These are phyloP conservation scores for Colletotrichum lentis DNA, from an alignment of 2,329 filamentous ascomycete species.

Conservation along the genomic window DNA sequence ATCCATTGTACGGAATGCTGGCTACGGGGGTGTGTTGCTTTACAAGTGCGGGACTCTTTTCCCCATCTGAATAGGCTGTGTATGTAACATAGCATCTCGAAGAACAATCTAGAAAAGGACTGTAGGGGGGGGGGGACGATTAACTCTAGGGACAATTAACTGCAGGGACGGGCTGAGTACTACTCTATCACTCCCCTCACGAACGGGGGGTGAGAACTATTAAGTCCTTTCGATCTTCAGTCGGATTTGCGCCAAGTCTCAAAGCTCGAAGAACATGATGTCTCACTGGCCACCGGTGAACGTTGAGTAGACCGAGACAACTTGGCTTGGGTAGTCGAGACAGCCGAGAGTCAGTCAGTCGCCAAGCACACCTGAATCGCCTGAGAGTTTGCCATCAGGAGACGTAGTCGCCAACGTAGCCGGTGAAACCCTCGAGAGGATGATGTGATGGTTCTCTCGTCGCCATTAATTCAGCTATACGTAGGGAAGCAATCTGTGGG, in stretches of 20 bases:
- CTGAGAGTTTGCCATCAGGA: background rate
- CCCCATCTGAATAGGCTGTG: background rate
- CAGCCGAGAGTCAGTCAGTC: background rate
- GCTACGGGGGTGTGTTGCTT: background rate
- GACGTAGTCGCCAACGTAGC: no score
- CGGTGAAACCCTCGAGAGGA: background rate
- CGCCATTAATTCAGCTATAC: background rate
- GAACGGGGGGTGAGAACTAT: background rate
- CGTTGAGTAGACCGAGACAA: background rate
- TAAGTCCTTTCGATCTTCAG: background rate
- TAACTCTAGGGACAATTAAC: no score
- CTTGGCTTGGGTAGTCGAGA: background rate
- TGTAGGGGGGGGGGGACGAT: no score
- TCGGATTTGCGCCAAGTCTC: no score
- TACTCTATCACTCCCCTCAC: background rate
- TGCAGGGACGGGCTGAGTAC: no score
- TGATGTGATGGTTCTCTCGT: background rate
- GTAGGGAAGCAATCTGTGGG: background rate
- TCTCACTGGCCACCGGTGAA: background rate
- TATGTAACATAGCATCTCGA: background rate
- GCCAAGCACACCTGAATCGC: background rate
- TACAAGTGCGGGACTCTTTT: no score
- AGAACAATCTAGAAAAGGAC: no score
- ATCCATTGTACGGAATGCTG: slow-evolving; percentile 3
- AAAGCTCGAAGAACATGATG: no score